Evolutionary conservation across 805 yeast species (phyloP).

Genomic region (Komagataella phaffii): DNA sequence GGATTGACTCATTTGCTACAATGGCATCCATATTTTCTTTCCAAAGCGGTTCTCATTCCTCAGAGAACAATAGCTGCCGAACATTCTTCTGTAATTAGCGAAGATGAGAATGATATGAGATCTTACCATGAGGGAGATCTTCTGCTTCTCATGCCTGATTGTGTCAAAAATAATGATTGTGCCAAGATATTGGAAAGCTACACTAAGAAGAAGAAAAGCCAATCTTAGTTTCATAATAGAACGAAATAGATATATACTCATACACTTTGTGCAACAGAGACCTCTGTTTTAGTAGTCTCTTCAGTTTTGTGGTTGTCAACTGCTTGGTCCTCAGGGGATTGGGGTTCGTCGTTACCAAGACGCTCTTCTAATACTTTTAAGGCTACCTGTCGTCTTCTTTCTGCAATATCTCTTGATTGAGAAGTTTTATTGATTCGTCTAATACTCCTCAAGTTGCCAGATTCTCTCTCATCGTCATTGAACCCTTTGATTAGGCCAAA

Average conservation of each 20-base stretch:
- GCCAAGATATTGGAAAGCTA: slow-evolving; percentile 29
- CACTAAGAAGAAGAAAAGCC: slow-evolving; percentile 13
- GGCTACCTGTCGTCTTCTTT: slow-evolving; percentile 68
- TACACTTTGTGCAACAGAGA: background rate
- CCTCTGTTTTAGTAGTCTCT: background rate
- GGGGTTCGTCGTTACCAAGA: slow-evolving; percentile 18
- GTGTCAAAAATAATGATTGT: slow-evolving; percentile 38
- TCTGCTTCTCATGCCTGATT: slow-evolving; percentile 47
- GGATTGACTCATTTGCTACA: slow-evolving; percentile 80
- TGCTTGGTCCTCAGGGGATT: background rate
- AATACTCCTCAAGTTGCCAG: slow-evolving; percentile 59
- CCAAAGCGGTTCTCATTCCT: slow-evolving; percentile 63
- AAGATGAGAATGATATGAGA: slow-evolving; percentile 27
- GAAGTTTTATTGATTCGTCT: slow-evolving; percentile 31
- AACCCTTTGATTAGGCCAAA: slow-evolving; percentile 46
- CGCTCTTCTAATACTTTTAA: slow-evolving; percentile 62
- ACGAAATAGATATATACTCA: background rate
- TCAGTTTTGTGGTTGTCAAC: background rate
- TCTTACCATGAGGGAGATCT: slow-evolving; percentile 56
- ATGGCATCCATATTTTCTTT: slow-evolving; percentile 83
- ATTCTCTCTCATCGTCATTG: slow-evolving; percentile 55
- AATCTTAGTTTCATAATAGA: background rate
- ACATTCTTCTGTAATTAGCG: slow-evolving; percentile 15
- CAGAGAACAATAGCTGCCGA: slow-evolving; percentile 39
- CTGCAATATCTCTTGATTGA: slow-evolving; percentile 40